Percentiles rank a stretch among this genome's conserved stretches.
Evolutionary conservation across 257 asterid genomes (phyloP).

Genomic region (Paulownia fortunei): DNA sequence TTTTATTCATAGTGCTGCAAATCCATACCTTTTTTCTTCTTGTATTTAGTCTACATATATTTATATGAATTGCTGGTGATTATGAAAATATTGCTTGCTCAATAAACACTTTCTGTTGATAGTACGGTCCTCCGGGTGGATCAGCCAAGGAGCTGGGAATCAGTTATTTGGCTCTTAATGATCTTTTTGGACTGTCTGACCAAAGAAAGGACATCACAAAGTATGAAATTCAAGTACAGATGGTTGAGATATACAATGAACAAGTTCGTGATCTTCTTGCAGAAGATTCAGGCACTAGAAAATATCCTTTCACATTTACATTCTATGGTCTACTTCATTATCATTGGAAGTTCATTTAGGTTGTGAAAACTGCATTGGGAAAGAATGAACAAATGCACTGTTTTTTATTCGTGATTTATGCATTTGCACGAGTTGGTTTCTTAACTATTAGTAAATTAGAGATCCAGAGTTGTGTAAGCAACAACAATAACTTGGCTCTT

Average conservation of each 20-base stretch:
- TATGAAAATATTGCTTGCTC: neutral
- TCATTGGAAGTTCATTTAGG: no score
- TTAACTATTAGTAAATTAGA: conserved; percentile 62
- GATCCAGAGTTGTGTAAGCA: conserved; percentile 61
- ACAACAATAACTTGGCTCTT: conserved; percentile 54
- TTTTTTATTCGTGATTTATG: neutral
- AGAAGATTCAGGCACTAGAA: conserved; percentile 55
- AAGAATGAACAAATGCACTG: neutral
- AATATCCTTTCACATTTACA: conserved; percentile 68
- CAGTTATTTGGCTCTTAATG: conserved; percentile 75
- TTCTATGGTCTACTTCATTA: neutral
- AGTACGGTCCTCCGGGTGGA: conserved; percentile 72
- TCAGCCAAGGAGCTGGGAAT: conserved; percentile 65
- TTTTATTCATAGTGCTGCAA: neutral
- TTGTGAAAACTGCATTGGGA: no score
- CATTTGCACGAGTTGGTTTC: conserved; percentile 34
- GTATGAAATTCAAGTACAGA: conserved; percentile 80
- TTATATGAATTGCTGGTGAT: neutral
- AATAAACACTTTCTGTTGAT: conserved; percentile 32
- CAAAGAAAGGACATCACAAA: conserved; percentile 65
- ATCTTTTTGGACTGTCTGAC: conserved; percentile 71
- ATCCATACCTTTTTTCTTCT: neutral
- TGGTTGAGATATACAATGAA: conserved; percentile 95
- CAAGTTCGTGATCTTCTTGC: conserved; percentile 92
- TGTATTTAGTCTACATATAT: neutral